Conservation (phyloP, 306 rosid genomes). For the Gastrolobium villosum region DNA sequence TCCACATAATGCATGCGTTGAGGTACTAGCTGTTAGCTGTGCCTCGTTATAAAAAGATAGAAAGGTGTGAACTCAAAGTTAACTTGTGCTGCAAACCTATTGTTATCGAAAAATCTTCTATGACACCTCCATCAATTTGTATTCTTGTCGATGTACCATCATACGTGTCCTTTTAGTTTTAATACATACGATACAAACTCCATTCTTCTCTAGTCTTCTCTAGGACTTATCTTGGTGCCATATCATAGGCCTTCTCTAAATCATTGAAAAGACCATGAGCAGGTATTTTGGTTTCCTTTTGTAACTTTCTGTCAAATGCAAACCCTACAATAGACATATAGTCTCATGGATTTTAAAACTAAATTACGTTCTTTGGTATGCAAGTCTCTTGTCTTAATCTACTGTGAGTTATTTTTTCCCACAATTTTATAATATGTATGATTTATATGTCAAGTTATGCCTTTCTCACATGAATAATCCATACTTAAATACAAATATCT, state of each 20-base stretch:
- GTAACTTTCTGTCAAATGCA: not conserved
- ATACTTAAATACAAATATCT: no score
- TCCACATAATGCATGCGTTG: not conserved
- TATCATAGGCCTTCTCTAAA: not conserved
- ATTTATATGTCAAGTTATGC: no score
- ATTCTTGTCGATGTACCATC: not conserved
- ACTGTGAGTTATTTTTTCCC: no score
- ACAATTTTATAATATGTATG: no score
- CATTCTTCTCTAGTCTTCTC: not conserved
- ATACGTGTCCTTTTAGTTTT: not conserved
- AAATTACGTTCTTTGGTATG: no score
- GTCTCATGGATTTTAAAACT: not conserved
- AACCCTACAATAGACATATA: not conserved
- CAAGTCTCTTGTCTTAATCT: no score
- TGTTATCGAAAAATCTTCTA: conserved; percentile 9
- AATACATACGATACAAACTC: conserved; percentile 4
- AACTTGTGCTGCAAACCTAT: not conserved
- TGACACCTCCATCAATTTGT: not conserved
- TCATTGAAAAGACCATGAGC: not conserved
- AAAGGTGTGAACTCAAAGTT: not conserved
- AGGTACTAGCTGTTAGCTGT: not conserved
- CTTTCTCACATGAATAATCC: no score
- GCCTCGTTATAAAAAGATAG: not conserved
- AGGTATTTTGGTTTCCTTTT: not conserved
- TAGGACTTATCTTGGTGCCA: not conserved